These are phyloP conservation scores for Murraya paniculata DNA, from an alignment of 345 rosid species.

Conservation along the genomic window DNA sequence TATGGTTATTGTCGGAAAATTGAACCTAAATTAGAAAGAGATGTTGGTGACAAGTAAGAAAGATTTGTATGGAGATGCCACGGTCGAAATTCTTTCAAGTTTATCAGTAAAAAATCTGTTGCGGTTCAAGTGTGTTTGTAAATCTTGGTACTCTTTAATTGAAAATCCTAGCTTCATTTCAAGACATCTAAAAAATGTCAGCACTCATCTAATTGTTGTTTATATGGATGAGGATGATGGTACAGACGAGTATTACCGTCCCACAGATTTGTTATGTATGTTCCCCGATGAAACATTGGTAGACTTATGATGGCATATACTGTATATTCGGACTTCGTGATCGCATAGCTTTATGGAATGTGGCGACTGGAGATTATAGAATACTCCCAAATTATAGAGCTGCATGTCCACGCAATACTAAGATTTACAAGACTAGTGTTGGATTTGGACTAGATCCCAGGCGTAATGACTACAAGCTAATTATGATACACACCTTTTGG, in stretches of 20 bases:
- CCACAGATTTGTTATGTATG: neutral
- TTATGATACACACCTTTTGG: neutral
- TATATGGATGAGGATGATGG: too few species aligned
- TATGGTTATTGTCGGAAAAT: too few species aligned
- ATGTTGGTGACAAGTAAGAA: too few species aligned
- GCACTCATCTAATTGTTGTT: neutral
- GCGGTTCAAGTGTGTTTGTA: neutral
- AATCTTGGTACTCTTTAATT: too few species aligned
- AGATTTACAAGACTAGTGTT: neutral
- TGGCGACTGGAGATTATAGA: neutral
- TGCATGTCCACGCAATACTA: neutral
- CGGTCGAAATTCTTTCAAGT: too few species aligned
- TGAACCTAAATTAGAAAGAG: too few species aligned
- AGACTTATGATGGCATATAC: neutral
- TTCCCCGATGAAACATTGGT: neutral
- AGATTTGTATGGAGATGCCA: too few species aligned
- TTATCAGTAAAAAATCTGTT: neutral
- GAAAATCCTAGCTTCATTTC: neutral
- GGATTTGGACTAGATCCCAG: neutral
- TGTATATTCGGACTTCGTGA: neutral
- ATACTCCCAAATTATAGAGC: neutral
- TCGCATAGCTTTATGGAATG: neutral
- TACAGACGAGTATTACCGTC: too few species aligned
- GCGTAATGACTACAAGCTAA: neutral
- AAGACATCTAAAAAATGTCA: neutral